Conservation (phyloP, 306 rosid genomes). For the Biancaea sappan region DNA sequence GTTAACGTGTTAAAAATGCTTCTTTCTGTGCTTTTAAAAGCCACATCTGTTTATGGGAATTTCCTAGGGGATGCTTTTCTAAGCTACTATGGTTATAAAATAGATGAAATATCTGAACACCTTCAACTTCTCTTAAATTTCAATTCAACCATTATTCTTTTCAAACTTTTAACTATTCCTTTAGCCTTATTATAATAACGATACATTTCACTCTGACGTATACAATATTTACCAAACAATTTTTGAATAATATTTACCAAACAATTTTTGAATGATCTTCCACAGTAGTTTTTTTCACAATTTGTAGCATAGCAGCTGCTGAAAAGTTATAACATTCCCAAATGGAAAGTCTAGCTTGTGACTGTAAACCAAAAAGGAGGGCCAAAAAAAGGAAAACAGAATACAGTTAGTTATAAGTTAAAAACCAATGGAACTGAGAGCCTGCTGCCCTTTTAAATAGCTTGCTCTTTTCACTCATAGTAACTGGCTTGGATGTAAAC, state of each 20-base stretch:
- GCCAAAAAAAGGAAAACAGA: not conserved
- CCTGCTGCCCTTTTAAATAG: no score
- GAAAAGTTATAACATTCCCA: not conserved
- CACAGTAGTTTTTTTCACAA: not conserved
- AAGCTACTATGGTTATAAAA: not conserved
- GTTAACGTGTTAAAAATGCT: not conserved
- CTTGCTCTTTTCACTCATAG: not conserved
- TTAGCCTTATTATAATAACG: not conserved
- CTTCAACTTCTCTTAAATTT: not conserved
- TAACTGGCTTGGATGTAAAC: not conserved
- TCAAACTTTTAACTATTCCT: not conserved
- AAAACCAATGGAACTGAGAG: no score
- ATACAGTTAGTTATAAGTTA: no score
- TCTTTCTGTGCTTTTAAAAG: not conserved
- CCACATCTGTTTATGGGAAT: not conserved
- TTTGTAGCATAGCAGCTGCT: not conserved
- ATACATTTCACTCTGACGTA: no score
- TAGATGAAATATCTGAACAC: not conserved
- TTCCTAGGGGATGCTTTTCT: not conserved
- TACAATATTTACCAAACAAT: not conserved
- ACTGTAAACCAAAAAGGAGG: not conserved
- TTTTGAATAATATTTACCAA: not conserved
- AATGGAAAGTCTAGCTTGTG: not conserved
- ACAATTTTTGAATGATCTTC: not conserved
- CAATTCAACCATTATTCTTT: not conserved